A percentile compares a stretch with the other conserved stretches of the same genome.
Conservation (phyloP, 2,329 filamentous ascomycete species). For the Venturia oleaginea region DNA sequence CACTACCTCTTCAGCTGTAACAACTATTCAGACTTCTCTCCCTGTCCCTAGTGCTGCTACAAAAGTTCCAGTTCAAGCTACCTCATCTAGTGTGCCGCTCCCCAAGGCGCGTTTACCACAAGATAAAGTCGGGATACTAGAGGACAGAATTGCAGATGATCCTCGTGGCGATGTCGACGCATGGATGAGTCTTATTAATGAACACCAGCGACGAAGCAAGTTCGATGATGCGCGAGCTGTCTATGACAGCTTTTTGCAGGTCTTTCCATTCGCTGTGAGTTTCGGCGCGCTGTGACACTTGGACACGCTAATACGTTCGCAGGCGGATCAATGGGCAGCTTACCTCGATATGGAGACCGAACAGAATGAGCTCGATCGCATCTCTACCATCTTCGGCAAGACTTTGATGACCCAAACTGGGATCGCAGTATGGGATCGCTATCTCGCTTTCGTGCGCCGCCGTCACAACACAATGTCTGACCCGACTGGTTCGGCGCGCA, state of each 20-base stretch:
- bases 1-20: slow-evolving; percentile 11
- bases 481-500: slow-evolving; percentile 63
- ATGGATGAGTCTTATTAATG: slow-evolving; percentile 79
- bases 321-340: slow-evolving; percentile 88
- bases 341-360: slow-evolving; percentile 87
- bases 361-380: slow-evolving; percentile 68
- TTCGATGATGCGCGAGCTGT: slow-evolving; percentile 69
- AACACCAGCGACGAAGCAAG: slow-evolving; percentile 73
- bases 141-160: slow-evolving; percentile 87
- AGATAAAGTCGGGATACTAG: slow-evolving; percentile 70
- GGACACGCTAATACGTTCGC: slow-evolving; percentile 15
- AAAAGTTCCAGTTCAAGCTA: slow-evolving; percentile 28
- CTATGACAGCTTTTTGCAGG: slow-evolving; percentile 77
- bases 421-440: slow-evolving; percentile 82
- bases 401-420: slow-evolving; percentile 72
- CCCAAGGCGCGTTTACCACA: slow-evolving; percentile 52
- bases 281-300: background rate
- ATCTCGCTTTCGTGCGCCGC: slow-evolving; percentile 90
- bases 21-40: slow-evolving; percentile 24
- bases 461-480: slow-evolving; percentile 82
- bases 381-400: slow-evolving; percentile 75
- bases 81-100: slow-evolving; percentile 26
- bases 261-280: slow-evolving; percentile 86
- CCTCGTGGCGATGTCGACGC: slow-evolving; percentile 86
- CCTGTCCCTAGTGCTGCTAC: slow-evolving; percentile 21